Conservation (phyloP, 441 rosid species). For the Codiaeum variegatum region DNA sequence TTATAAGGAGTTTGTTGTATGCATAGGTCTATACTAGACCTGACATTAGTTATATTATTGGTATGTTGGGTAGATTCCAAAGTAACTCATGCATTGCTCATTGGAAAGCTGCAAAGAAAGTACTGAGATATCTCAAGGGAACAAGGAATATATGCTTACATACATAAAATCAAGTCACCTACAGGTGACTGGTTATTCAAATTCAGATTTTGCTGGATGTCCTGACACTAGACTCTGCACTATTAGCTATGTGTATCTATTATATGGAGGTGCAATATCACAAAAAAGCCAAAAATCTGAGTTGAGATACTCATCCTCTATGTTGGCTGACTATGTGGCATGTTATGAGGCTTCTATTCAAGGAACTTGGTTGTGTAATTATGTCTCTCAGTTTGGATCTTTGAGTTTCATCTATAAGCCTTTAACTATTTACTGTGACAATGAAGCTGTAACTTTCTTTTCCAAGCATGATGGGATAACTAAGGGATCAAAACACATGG, state of each 20-base stretch:
- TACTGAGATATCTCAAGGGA: too few species aligned
- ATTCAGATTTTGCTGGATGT: constrained; percentile 4
- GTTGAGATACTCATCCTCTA: neutral
- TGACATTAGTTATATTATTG: constrained; percentile 1
- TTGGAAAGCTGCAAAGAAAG: constrained; percentile 11
- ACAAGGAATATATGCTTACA: neutral
- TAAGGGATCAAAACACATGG: constrained; percentile 7
- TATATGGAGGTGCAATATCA: constrained; percentile 4
- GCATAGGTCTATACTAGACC: neutral
- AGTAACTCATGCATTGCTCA: neutral
- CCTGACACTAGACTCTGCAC: neutral
- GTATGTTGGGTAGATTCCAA: neutral
- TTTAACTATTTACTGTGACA: neutral
- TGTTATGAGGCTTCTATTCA: neutral
- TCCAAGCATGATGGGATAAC: constrained; percentile 2
- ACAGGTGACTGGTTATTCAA: neutral
- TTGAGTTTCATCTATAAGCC: constrained; percentile 4
- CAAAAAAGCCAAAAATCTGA: neutral
- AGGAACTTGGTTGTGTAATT: neutral
- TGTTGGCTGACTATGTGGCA: neutral
- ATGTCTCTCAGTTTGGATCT: neutral
- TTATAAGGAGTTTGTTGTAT: constrained; percentile 8
- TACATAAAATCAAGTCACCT: neutral
- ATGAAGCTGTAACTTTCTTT: neutral
- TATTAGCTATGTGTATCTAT: neutral